A percentile compares a stretch with the other conserved stretches of the same genome.
Evolutionary conservation across 2,329 filamentous ascomycete genomes (phyloP).

Genomic region (Tolypocladium cylindrosporum): DNA sequence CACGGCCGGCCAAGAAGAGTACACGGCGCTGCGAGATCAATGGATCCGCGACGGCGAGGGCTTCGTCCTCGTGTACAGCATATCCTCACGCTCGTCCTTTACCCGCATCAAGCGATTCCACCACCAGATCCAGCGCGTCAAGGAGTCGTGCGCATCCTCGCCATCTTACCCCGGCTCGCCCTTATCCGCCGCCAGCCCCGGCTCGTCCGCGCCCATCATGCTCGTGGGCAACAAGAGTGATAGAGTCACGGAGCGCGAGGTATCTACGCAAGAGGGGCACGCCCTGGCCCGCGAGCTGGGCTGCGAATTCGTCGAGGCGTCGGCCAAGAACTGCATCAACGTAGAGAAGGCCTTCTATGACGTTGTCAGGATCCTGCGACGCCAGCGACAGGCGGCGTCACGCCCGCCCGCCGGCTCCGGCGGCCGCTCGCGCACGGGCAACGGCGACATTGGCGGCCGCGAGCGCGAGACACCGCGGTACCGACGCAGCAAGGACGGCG

Average conservation of each 20-base stretch:
- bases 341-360: constrained; percentile 98
- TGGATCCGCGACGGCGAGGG: constrained; percentile 98
- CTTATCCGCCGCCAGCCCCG: constrained; percentile 47
- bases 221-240: constrained; percentile 98
- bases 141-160: constrained; percentile 74
- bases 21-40: constrained; percentile 90
- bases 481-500: constrained; percentile 23
- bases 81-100: constrained; percentile 93
- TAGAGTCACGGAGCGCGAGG: constrained; percentile 87
- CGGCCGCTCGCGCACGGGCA: constrained; percentile 27
- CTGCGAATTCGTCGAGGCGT: constrained; percentile 95
- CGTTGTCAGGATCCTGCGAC: constrained; percentile 81
- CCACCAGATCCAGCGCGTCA: constrained; percentile 93
- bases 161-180: constrained; percentile 70
- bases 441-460: constrained; percentile 22
- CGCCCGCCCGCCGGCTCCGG: constrained; percentile 24
- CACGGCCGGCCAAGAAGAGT: constrained; percentile 97
- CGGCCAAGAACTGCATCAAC: constrained; percentile 96
- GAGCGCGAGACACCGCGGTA: constrained; percentile 19
- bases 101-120: constrained; percentile 91
- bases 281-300: constrained; percentile 84
- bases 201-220: constrained; percentile 83
- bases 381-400: constrained; percentile 57
- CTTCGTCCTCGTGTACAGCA: constrained; percentile 96
- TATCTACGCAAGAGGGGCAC: constrained; percentile 91